Conservation (phyloP, 495 filamentous ascomycete species). For the Bathelium albidoporum region DNA sequence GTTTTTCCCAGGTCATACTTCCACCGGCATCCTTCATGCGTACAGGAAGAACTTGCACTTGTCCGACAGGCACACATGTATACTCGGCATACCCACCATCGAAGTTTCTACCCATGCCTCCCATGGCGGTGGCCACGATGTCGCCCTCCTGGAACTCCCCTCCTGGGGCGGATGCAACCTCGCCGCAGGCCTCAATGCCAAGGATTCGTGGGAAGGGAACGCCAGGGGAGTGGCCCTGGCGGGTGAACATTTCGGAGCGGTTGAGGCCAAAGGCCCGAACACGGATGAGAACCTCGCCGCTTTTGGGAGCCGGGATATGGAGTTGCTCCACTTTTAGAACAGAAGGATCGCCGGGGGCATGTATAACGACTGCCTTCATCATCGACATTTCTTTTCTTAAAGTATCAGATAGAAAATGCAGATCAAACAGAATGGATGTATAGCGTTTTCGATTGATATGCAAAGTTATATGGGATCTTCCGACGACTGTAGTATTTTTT, state of each 20-base stretch:
- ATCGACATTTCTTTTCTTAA: too few relatives aligned
- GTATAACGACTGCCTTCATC: slow-evolving; percentile 28
- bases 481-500: too few relatives aligned
- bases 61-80: slow-evolving; percentile 34
- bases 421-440: too few relatives aligned
- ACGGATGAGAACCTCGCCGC: slow-evolving; percentile 38
- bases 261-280: slow-evolving; percentile 45
- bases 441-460: too few relatives aligned
- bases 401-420: too few relatives aligned
- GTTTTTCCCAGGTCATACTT: slow-evolving; percentile 28
- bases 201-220: slow-evolving; percentile 23
- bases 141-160: slow-evolving; percentile 33
- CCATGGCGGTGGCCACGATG: slow-evolving; percentile 43
- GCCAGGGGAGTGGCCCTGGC: slow-evolving; percentile 39
- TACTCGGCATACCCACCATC: slow-evolving; percentile 50
- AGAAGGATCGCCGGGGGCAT: slow-evolving; percentile 21
- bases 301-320: slow-evolving; percentile 24
- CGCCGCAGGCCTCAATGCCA: slow-evolving; percentile 43
- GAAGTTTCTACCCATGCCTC: slow-evolving; percentile 41
- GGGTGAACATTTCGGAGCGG: slow-evolving; percentile 47
- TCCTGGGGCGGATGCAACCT: slow-evolving; percentile 34
- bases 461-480: too few relatives aligned
- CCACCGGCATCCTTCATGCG: slow-evolving; percentile 16
- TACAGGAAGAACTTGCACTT: slow-evolving; percentile 35
- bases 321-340: slow-evolving; percentile 22